Evolutionary conservation across 2,329 filamentous ascomycete genomes (phyloP).

Genomic region (Fusarium algeriense): DNA sequence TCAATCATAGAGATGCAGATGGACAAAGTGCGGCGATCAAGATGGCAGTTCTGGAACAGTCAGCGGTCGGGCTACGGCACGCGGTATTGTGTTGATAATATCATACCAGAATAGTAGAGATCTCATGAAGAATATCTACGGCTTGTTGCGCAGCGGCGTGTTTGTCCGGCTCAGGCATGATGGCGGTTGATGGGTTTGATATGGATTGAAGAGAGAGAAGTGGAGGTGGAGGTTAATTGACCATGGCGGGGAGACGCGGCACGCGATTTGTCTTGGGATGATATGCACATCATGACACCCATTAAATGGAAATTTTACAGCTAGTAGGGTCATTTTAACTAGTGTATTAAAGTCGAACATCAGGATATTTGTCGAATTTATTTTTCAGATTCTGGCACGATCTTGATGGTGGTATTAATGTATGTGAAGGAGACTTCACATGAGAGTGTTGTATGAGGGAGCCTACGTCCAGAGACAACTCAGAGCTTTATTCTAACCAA

Average conservation of each 20-base stretch:
- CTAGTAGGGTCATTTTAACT: too few relatives aligned
- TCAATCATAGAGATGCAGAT: conserved; percentile 98
- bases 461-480: background rate
- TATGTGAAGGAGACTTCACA: background rate
- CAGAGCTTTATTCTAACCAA: background rate
- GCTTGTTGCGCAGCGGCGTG: conserved; percentile 83
- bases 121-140: conserved; percentile 86
- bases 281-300: conserved; percentile 7
- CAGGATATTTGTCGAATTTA: accelerated
- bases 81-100: background rate
- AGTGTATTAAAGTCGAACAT: background rate
- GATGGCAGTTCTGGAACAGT: conserved; percentile 83
- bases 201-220: conserved; percentile 24
- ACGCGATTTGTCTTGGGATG: conserved; percentile 22
- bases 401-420: background rate
- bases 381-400: background rate
- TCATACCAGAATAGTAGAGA: conserved; percentile 87
- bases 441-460: background rate
- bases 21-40: conserved; percentile 90
- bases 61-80: background rate
- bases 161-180: conserved; percentile 70
- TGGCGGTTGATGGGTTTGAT: conserved; percentile 31
- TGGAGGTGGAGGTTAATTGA: conserved; percentile 31
- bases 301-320: background rate
- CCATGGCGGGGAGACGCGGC: conserved; percentile 42